Conservation (phyloP, 495 filamentous ascomycete species). For the Aspergillus carlsbadensis region DNA sequence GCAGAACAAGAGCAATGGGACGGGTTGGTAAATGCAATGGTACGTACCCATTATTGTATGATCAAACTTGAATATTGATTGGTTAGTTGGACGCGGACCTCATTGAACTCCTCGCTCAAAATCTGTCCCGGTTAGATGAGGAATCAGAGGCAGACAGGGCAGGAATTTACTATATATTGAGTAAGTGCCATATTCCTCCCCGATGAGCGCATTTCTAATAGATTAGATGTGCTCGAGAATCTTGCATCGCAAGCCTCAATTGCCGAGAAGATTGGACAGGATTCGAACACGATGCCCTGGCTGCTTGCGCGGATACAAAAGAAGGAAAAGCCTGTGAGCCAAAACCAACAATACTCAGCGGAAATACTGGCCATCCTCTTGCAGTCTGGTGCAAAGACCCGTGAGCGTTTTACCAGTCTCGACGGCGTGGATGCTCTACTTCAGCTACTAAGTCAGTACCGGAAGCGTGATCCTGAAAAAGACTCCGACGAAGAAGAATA, state of each 20-base stretch:
- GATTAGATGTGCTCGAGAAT: conserved; percentile 72
- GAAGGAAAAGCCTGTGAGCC: conserved; percentile 60
- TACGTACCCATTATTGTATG: conserved; percentile 28
- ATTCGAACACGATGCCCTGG: conserved; percentile 69
- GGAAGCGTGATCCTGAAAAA: conserved; percentile 81
- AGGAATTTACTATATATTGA: conserved; percentile 83
- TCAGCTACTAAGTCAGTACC: conserved; percentile 83
- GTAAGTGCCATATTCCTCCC: conserved; percentile 30
- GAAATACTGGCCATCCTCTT: conserved; percentile 87
- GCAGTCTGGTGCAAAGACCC: conserved; percentile 65
- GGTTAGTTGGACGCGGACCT: conserved; percentile 70
- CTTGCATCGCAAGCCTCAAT: conserved; percentile 68
- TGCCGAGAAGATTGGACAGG: conserved; percentile 67
- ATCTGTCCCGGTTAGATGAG: conserved; percentile 83
- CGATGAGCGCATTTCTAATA: conserved; percentile 12
- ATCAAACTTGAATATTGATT: conserved; percentile 22
- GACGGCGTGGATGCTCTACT: conserved; percentile 79
- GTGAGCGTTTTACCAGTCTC: conserved; percentile 58
- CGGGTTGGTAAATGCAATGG: conserved; percentile 72
- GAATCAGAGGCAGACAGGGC: conserved; percentile 70
- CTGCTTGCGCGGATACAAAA: conserved; percentile 68
- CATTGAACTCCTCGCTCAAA: conserved; percentile 76
- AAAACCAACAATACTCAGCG: conserved; percentile 96
- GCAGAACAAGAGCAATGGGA: conserved; percentile 85
- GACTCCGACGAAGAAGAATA: conserved; percentile 92